These are phyloP conservation scores for Posidonia oceanica DNA, from an alignment of 116 monocot genomes.

Conservation along the genomic window DNA sequence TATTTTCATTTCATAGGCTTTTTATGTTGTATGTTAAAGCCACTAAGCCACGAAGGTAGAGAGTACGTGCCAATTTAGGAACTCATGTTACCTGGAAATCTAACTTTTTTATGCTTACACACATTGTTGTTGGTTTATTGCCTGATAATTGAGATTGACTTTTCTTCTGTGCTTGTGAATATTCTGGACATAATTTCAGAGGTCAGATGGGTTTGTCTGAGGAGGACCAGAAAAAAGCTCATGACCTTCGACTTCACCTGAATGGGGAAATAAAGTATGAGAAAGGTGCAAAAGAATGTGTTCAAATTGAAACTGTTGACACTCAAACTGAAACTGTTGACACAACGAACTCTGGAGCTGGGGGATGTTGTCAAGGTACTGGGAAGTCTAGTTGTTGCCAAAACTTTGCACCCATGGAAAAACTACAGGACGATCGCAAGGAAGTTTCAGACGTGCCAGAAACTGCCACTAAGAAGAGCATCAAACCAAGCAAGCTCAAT, in stretches of 20 bases:
- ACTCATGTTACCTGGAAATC: too few species aligned
- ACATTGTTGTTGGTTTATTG: too few species aligned
- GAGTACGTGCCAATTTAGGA: too few species aligned
- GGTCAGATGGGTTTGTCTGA: conserved; percentile 71
- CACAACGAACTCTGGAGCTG: conserved; percentile 2
- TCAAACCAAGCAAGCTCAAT: conserved; percentile 12
- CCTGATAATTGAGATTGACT: too few species aligned
- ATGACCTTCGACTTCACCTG: conserved; percentile 21
- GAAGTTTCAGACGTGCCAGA: conserved; percentile 8
- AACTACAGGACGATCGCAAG: conserved; percentile 6
- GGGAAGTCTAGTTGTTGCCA: conserved; percentile 52
- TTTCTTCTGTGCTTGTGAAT: background rate
- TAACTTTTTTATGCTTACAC: too few species aligned
- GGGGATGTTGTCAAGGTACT: conserved; percentile 42
- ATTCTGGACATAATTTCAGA: conserved; percentile 7
- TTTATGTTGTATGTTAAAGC: too few species aligned
- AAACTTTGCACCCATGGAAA: conserved; percentile 20
- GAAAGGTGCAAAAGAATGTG: conserved; percentile 5
- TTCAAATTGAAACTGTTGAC: conserved; percentile 3
- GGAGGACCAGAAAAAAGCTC: conserved; percentile 48
- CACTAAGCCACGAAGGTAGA: too few species aligned
- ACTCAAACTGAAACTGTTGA: conserved; percentile 3
- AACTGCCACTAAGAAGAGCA: conserved; percentile 6
- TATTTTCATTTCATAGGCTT: too few species aligned
- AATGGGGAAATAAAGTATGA: conserved; percentile 6